Percentiles rank a stretch among this genome's conserved stretches.
These are phyloP conservation scores for Rutstroemia sp. DNA, from an alignment of 2,329 filamentous ascomycete genomes.

Conservation along the genomic window DNA sequence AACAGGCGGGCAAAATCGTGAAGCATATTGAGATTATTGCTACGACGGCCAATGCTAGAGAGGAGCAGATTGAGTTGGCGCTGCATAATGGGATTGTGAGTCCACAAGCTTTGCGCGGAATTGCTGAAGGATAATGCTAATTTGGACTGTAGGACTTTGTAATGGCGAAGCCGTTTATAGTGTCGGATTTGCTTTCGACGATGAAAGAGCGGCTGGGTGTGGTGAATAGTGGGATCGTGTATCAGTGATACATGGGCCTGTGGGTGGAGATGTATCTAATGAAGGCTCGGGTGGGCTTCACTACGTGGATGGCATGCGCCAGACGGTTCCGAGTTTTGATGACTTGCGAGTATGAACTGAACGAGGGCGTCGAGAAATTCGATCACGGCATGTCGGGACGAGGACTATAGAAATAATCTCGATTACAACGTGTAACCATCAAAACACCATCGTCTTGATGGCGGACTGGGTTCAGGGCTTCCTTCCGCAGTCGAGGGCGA, in stretches of 20 bases:
- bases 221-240: neutral
- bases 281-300: too few species aligned
- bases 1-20: conserved; percentile 44
- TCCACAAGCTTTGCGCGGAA: neutral
- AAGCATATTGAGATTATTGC: conserved; percentile 33
- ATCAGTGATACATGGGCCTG: neutral
- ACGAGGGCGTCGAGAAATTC: too few species aligned
- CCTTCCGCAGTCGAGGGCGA: too few species aligned
- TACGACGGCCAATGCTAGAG: conserved; percentile 29
- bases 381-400: too few species aligned
- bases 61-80: conserved; percentile 20
- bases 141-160: conserved; percentile 15
- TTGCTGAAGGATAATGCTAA: neutral
- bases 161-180: conserved; percentile 22
- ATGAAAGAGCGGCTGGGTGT: conserved; percentile 18
- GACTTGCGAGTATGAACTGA: too few species aligned
- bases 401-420: too few species aligned
- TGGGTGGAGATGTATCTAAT: too few species aligned
- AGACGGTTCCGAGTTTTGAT: too few species aligned
- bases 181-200: conserved; percentile 14
- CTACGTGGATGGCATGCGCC: too few species aligned
- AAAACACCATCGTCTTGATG: too few species aligned
- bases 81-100: conserved; percentile 9
- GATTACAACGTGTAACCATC: too few species aligned
- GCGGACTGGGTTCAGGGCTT: too few species aligned